Percentiles rank a stretch among this genome's conserved stretches.
Evolutionary conservation across 352 stramenopile species (phyloP).

Genomic region (Thalassiosira livingstoniorum): DNA sequence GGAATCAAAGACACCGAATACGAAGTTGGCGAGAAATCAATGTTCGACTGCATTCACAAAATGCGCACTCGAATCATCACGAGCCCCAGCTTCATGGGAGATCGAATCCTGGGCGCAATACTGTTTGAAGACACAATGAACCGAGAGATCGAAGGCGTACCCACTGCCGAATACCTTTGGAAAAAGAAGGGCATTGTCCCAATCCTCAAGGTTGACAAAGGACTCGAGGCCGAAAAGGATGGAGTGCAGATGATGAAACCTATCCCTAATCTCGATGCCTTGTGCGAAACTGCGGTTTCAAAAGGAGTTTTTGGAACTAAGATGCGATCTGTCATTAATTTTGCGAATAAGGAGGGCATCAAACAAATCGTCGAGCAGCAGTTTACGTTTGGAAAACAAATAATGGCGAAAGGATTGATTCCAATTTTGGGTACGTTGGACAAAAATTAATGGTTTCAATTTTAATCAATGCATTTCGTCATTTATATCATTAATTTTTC

Average conservation of each 20-base stretch:
- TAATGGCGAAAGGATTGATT: conserved; percentile 68
- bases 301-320: conserved; percentile 82
- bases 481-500: too few relatives aligned
- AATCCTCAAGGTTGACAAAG: conserved; percentile 84
- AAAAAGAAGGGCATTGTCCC: conserved; percentile 73
- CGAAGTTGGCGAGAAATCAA: conserved; percentile 62
- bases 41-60: conserved; percentile 79
- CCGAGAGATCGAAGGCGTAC: conserved; percentile 66
- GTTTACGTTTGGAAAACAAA: conserved; percentile 78
- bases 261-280: conserved; percentile 67
- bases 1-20: conserved; percentile 69
- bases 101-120: conserved; percentile 77
- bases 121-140: conserved; percentile 85
- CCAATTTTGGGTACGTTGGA: too few relatives aligned
- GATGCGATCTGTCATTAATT: conserved; percentile 77
- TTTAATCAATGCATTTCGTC: too few relatives aligned
- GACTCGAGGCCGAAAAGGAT: conserved; percentile 61
- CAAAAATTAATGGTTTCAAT: too few relatives aligned
- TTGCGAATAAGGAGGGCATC: conserved; percentile 55
- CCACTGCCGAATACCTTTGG: conserved; percentile 75
- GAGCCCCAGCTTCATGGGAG: conserved; percentile 69
- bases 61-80: conserved; percentile 81
- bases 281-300: conserved; percentile 60
- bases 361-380: conserved; percentile 80
- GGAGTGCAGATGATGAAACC: conserved; percentile 84